Evolutionary conservation across 1,139 yeast genomes (phyloP).

Genomic region (Candida smagusa): DNA sequence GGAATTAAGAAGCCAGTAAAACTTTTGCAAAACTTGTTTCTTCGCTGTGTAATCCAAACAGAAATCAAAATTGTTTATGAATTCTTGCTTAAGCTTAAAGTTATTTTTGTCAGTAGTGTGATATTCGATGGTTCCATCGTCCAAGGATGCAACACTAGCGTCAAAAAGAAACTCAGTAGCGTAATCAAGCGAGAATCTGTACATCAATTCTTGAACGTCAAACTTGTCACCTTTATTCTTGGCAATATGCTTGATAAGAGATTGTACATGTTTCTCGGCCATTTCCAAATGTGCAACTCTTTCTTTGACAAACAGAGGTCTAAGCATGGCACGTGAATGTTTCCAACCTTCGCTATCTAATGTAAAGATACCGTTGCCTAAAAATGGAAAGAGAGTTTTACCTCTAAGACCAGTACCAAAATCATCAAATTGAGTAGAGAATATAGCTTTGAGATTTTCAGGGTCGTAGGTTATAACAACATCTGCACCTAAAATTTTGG

Average conservation of each 20-base stretch:
- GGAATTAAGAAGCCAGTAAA: slow-evolving; percentile 27
- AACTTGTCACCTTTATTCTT: slow-evolving; percentile 21
- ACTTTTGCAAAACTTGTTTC: slow-evolving; percentile 27
- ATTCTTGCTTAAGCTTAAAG: slow-evolving; percentile 24
- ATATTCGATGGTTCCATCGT: slow-evolving; percentile 27
- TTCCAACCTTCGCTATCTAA: slow-evolving; percentile 56
- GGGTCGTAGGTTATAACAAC: slow-evolving; percentile 20
- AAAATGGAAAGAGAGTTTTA: slow-evolving; percentile 36
- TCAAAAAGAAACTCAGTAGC: slow-evolving; percentile 43
- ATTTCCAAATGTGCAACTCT: slow-evolving; percentile 49
- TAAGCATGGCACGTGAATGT: slow-evolving; percentile 53
- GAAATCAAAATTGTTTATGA: slow-evolving; percentile 30
- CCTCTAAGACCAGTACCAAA: slow-evolving; percentile 51
- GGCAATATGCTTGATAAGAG: slow-evolving; percentile 31
- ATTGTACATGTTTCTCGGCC: slow-evolving; percentile 48
- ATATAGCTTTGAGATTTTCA: slow-evolving; percentile 34
- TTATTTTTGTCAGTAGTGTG: slow-evolving; percentile 12
- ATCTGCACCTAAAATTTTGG: slow-evolving; percentile 13
- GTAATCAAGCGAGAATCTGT: slow-evolving; percentile 37
- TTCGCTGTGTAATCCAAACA: slow-evolving; percentile 30
- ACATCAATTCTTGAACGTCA: slow-evolving; percentile 38
- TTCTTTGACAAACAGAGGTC: slow-evolving; percentile 58
- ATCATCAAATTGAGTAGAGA: slow-evolving; percentile 48
- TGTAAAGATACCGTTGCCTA: slow-evolving; percentile 60
- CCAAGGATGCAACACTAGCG: slow-evolving; percentile 28